Percentiles rank a stretch among this genome's conserved stretches.
These are phyloP conservation scores for Ophiostoma australiae DNA, from an alignment of 2,329 filamentous ascomycete genomes.

Conservation along the genomic window DNA sequence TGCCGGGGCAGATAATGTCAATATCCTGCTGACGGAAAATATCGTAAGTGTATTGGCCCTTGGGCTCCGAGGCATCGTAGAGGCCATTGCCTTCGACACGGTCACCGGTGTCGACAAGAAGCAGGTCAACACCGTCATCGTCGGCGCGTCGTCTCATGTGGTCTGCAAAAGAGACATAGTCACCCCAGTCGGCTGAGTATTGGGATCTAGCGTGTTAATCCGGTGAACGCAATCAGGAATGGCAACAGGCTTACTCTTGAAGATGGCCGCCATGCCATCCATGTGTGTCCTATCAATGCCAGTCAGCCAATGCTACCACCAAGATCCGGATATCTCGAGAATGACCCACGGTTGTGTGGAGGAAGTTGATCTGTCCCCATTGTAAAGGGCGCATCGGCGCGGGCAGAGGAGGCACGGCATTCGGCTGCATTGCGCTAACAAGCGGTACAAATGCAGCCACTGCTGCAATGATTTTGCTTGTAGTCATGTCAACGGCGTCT, in stretches of 20 bases:
- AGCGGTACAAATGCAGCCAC: constrained; percentile 30
- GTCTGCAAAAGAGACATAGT: constrained; percentile 88
- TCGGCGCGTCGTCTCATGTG: constrained; percentile 78
- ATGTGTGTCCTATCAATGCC: constrained; percentile 60
- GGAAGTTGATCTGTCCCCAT: constrained; percentile 93
- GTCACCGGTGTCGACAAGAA: constrained; percentile 95
- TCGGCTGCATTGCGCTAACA: constrained; percentile 62
- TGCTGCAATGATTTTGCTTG: background rate
- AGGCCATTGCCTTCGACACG: constrained; percentile 89
- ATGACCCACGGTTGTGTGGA: constrained; percentile 70
- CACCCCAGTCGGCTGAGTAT: constrained; percentile 95
- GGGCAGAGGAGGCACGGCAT: constrained; percentile 68
- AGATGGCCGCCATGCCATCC: constrained; percentile 94
- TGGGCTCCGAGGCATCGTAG: constrained; percentile 83
- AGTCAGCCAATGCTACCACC: background rate
- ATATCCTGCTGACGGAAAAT: constrained; percentile 79
- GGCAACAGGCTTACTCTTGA: constrained; percentile 60
- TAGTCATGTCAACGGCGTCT: background rate
- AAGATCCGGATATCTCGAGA: too few species aligned
- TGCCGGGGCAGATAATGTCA: constrained; percentile 81
- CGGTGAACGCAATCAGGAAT: background rate
- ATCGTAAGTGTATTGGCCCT: constrained; percentile 82
- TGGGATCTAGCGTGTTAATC: constrained; percentile 55
- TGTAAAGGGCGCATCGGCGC: constrained; percentile 77
- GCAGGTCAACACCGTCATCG: constrained; percentile 69